Conservation (phyloP, 2,329 filamentous ascomycete genomes). For the Cordyceps sp. region DNA sequence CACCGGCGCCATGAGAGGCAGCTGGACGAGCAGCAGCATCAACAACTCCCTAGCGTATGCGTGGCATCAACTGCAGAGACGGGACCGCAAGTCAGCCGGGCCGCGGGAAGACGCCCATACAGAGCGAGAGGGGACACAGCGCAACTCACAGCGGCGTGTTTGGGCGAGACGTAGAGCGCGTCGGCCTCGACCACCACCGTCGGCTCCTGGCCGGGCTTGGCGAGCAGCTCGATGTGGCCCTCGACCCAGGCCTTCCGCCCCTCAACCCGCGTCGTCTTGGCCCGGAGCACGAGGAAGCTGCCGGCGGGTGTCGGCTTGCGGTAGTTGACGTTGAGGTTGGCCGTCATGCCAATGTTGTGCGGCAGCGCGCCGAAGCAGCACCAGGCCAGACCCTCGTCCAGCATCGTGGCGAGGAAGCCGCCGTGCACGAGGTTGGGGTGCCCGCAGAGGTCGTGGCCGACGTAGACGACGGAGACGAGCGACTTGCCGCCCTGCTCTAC, state of each 20-base stretch:
- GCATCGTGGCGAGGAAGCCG: conserved; percentile 74
- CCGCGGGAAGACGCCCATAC: too few relatives aligned
- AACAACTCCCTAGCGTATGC: conserved; percentile 2
- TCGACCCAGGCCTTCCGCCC: conserved; percentile 91
- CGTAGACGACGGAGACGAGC: conserved; percentile 56
- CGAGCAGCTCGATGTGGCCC: conserved; percentile 69
- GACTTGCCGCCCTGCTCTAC: conserved; percentile 51
- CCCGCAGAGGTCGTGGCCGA: conserved; percentile 69
- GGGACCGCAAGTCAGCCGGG: neutral
- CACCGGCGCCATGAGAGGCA: too few relatives aligned
- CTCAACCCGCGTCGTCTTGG: conserved; percentile 70
- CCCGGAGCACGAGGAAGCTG: conserved; percentile 61
- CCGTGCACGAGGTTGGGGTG: conserved; percentile 87
- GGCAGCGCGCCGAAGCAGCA: conserved; percentile 82
- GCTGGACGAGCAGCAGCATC: too few relatives aligned
- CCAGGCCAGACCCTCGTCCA: conserved; percentile 78
- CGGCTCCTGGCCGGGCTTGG: conserved; percentile 40
- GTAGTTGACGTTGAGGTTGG: conserved; percentile 72
- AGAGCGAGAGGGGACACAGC: neutral
- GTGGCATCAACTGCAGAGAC: conserved; percentile 6
- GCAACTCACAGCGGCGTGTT: conserved; percentile 53
- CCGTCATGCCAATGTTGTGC: conserved; percentile 73
- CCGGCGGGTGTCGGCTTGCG: conserved; percentile 61
- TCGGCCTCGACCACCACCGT: conserved; percentile 64
- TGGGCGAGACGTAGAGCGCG: conserved; percentile 79